Evolutionary conservation across 2,329 filamentous ascomycete genomes (phyloP).

Genomic region (Paecilomyces sp.): DNA sequence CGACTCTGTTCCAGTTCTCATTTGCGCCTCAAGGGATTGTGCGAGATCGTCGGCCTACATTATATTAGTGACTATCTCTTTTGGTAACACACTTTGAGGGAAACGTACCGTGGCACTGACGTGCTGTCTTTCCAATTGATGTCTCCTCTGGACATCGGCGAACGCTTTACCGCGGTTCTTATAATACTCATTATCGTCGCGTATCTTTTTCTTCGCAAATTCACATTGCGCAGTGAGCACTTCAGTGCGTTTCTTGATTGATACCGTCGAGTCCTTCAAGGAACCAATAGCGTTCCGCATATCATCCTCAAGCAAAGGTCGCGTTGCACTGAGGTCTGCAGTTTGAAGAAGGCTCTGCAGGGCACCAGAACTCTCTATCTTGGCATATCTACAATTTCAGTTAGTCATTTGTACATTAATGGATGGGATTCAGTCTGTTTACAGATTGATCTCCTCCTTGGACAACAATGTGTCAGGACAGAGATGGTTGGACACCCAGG

Average conservation of each 20-base stretch:
- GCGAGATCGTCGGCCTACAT: slow-evolving; percentile 28
- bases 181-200: slow-evolving; percentile 13
- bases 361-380: slow-evolving; percentile 23
- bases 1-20: slow-evolving; percentile 24
- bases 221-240: slow-evolving; percentile 25
- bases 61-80: slow-evolving; percentile 7
- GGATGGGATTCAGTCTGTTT: slow-evolving; percentile 4
- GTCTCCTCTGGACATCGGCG: slow-evolving; percentile 24
- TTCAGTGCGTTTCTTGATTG: slow-evolving; percentile 26
- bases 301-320: slow-evolving; percentile 33
- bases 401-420: background rate
- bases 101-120: slow-evolving; percentile 23
- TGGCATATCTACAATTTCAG: slow-evolving; percentile 21
- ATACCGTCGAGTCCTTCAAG: slow-evolving; percentile 29
- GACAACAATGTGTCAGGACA: slow-evolving; percentile 28
- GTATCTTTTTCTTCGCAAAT: slow-evolving; percentile 18
- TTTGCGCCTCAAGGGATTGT: slow-evolving; percentile 22
- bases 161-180: slow-evolving; percentile 18
- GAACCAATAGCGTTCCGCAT: slow-evolving; percentile 27
- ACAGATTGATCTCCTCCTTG: slow-evolving; percentile 32
- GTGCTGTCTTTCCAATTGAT: slow-evolving; percentile 27
- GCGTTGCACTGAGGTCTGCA: slow-evolving; percentile 20
- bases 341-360: slow-evolving; percentile 21
- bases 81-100: background rate
- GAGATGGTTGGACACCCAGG: slow-evolving; percentile 28